phyloP scores from a whole-genome alignment of 1,139 yeast species.

The Candida sp. region DNA sequence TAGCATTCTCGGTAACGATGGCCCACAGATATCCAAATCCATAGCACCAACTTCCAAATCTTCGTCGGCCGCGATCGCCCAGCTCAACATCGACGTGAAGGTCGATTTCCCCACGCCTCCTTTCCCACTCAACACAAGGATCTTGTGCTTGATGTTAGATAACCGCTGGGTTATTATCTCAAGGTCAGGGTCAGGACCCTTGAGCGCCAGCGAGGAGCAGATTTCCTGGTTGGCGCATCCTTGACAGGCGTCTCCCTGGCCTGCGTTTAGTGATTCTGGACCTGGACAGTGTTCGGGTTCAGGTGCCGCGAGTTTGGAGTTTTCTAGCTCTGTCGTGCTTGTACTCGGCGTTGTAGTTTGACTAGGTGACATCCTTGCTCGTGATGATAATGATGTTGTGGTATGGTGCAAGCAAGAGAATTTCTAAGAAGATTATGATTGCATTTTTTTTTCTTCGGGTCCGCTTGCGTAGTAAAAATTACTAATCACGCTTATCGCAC shows the following conservation, averaged over 20 bases:
- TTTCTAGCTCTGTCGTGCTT: slow-evolving; percentile 11
- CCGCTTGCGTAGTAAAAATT: background rate
- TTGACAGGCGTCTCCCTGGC: slow-evolving; percentile 92
- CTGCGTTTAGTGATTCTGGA: slow-evolving; percentile 93
- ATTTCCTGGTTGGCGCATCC: slow-evolving; percentile 96
- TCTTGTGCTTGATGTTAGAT: slow-evolving; percentile 74
- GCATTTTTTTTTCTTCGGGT: background rate
- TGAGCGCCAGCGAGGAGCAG: slow-evolving; percentile 81
- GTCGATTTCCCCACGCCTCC: slow-evolving; percentile 99
- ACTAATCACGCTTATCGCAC: slow-evolving; percentile 1
- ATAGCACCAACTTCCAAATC: slow-evolving; percentile 91
- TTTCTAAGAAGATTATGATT: background rate
- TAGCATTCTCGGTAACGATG: slow-evolving; percentile 93
- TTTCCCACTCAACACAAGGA: slow-evolving; percentile 89
- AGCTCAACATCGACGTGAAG: slow-evolving; percentile 90
- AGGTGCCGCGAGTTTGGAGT: slow-evolving; percentile 47
- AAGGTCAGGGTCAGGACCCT: slow-evolving; percentile 96
- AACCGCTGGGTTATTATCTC: slow-evolving; percentile 76
- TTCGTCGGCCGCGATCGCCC: slow-evolving; percentile 95
- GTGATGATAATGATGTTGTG: background rate
- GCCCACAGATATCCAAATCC: slow-evolving; percentile 98
- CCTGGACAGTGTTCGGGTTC: slow-evolving; percentile 99
- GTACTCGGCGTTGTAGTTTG: slow-evolving; percentile 5
- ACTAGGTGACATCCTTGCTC: slow-evolving; percentile 26
- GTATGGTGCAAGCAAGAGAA: background rate